Evolutionary conservation across 2,329 filamentous ascomycete species (phyloP), one percentile per base, ranked within the genome.

Genomic region (Mollisiaceae sp.): DNA sequence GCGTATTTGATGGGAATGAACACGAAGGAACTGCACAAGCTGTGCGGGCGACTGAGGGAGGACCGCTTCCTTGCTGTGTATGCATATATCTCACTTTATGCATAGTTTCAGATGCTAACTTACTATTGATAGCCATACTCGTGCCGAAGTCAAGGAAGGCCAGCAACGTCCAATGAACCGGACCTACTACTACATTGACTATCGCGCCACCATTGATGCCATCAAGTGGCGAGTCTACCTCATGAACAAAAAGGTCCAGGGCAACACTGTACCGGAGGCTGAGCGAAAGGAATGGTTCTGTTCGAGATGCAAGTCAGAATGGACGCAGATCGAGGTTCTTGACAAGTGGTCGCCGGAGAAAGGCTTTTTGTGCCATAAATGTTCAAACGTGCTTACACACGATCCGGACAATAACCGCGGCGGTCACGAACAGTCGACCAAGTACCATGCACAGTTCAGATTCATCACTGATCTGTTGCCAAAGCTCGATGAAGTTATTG

Each of bases 101-200:
- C 35, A 50, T 39, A 32, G 58, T n/a, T 47, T 39, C 20, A 27
- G 12, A 47, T 55, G 32, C 35, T 22, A 47, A 50, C 20, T 24
- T 59, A 58, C 43, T 54, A 20, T 55, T 12, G 45, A 63, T 75
- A 92, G 86, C 73, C 89, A 89, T 77, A 88, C 89, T 38, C 89
- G 93, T 67, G 86, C 89, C 59, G 93, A 97, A 77, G 82, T 91
- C 63, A 89, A 90, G 70, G 91, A 94, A 75, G 92, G 92, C 60
- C 91, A 93, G 66, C 90, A 91, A 65, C 89, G 93, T 60, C 91
- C 92, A 5, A 89, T 91, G 71, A 93, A 91, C 76, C 88, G 92
- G 73, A 97, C 94, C 68, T 99, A 97, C 84, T 99, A 97, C 81
- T 99, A 92, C 79, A 94, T 99, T 77, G 94, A 97, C 77, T 96